Evolutionary conservation across 441 rosid species (phyloP).

Genomic region (Populus hybrid): DNA sequence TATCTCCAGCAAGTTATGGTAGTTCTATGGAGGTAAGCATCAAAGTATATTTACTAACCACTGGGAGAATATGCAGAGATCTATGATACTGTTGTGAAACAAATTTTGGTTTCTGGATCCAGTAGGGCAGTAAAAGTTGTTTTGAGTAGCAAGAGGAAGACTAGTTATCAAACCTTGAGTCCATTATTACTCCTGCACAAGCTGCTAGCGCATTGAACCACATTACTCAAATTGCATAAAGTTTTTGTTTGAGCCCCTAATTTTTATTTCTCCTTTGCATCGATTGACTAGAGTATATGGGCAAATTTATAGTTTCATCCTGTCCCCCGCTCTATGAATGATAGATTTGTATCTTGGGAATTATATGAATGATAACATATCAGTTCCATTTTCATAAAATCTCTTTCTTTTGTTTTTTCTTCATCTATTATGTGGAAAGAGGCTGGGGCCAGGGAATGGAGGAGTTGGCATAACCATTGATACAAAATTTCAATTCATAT

Average conservation of each 20-base stretch:
- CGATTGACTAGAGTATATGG: neutral
- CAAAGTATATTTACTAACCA: neutral
- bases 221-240: neutral
- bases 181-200: neutral
- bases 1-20: constrained; percentile 80
- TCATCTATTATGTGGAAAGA: neutral
- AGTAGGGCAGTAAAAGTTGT: neutral
- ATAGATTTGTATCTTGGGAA: neutral
- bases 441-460: neutral
- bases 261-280: neutral
- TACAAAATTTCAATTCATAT: neutral
- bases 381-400: neutral
- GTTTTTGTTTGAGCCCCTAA: neutral
- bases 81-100: neutral
- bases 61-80: neutral
- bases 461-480: neutral
- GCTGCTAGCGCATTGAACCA: neutral
- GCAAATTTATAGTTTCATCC: neutral
- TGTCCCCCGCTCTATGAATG: neutral
- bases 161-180: neutral
- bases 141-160: neutral
- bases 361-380: neutral
- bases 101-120: neutral
- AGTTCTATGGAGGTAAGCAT: constrained; percentile 76
- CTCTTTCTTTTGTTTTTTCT: neutral